These are phyloP conservation scores for Vitis labrusca DNA, from an alignment of 164 flowering plant genomes.

Conservation along the genomic window DNA sequence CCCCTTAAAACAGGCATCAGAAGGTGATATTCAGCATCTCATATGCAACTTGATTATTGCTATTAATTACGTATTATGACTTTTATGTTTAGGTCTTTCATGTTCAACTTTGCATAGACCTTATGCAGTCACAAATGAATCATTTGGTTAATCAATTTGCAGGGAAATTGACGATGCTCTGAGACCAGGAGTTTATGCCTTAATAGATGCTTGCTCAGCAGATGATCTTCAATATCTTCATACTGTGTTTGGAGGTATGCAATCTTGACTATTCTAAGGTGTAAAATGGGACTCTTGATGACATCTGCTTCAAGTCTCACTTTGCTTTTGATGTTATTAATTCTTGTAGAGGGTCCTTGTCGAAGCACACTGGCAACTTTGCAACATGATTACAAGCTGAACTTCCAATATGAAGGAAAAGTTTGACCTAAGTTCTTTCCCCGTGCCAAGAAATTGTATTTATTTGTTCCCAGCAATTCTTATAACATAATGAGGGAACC, in stretches of 20 bases:
- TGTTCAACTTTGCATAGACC: not conserved
- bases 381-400: constrained; percentile 73
- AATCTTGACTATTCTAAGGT: not conserved
- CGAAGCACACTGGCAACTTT: constrained; percentile 66
- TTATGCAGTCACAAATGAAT: not conserved
- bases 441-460: not conserved
- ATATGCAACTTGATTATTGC: not conserved
- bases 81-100: not conserved
- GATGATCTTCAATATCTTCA: constrained; percentile 87
- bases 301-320: constrained; percentile 8
- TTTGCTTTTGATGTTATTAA: constrained; percentile 7
- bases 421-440: constrained; percentile 37
- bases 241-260: constrained; percentile 76
- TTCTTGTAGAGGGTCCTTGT: constrained; percentile 86
- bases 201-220: constrained; percentile 74
- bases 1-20: constrained; percentile 69
- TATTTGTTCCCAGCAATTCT: not conserved
- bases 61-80: not conserved
- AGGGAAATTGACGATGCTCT: constrained; percentile 92
- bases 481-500: no score
- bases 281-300: not conserved
- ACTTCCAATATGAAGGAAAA: constrained; percentile 84
- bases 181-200: constrained; percentile 86
- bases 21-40: constrained; percentile 42
- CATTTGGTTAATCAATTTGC: constrained; percentile 13